Base-by-base conservation (phyloP, 306 rosid species). In the Sindora glabra region DNA sequence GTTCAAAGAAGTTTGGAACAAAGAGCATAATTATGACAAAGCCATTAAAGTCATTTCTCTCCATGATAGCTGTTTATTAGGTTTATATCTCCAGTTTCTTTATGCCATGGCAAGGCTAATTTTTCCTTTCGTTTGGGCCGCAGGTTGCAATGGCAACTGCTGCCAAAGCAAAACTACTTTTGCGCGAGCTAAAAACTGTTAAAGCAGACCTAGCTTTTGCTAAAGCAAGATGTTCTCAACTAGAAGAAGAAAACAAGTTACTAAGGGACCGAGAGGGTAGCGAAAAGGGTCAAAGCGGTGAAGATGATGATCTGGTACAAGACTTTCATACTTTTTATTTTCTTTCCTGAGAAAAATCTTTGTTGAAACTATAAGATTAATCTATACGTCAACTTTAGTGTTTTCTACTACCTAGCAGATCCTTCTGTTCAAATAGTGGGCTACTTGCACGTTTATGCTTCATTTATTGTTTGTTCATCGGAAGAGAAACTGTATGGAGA, bases 111-210 rank as follows among this genome's bases (percentile, higher is more conserved):
- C 48, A 53, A 56, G 76, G 73, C 55, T 46, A 36, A 74, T 41
- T 59, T 70, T 69, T 48, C 45, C 23, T 57, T 62, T 67, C 46
- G 58, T 29, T 34, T 39, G 25, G 42, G 23, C 49, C 65, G 21
- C 82, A 94, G 99, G 97, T 94, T 70, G 97, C 97, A 18, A 76
- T 94, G 99, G 99, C 99, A 33, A 89, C 99, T 18, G 95, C 99
- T 68, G 97, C 97, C 58, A 94, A 94, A 75, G 99, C 99, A 56
- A 94, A 94, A 75, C 40, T 89, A 67, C 86, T 94, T 50, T 87
- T 89, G 56, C 89, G 97, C 15, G 99, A 89, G 80, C 90, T 86
- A 77, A 94, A 94, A 84, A 89, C 99, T 1, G 80, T 84, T 18
- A 89, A 89, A 75, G 97, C 99, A 14, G 97, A 94, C 67, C 60